phyloP scores from a whole-genome alignment of 2,329 filamentous ascomycete genomes.

The Fusarium beomiforme region DNA sequence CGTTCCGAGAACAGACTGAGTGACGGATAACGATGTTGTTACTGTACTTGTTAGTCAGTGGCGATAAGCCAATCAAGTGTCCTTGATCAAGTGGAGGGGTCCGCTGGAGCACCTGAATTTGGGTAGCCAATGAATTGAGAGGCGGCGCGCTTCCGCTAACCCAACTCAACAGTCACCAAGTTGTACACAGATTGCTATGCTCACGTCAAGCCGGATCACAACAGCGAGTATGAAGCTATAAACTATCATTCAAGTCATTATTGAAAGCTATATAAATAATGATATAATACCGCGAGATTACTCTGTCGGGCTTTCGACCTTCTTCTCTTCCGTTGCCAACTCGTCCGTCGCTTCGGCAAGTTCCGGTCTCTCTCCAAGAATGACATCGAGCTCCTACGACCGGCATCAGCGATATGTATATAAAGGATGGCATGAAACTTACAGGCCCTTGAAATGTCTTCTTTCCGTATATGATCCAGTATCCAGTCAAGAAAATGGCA shows the following conservation, averaged over 20 bases:
- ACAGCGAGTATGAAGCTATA: no score
- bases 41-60: neutral
- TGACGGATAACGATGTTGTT: neutral
- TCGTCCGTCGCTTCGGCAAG: constrained; percentile 14
- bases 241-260: neutral
- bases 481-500: constrained; percentile 9
- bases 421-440: rapidly evolving
- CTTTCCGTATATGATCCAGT: constrained; percentile 27
- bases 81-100: neutral
- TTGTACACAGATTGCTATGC: neutral
- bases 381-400: constrained; percentile 17
- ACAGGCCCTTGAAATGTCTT: constrained; percentile 35
- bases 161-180: neutral
- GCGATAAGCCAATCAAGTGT: neutral
- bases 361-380: constrained; percentile 18
- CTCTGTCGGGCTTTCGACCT: neutral
- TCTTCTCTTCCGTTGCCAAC: constrained; percentile 27
- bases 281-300: rapidly evolving
- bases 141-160: neutral
- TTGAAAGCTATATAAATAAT: rapidly evolving
- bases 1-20: neutral
- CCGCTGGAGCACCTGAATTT: neutral
- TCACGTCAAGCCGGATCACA: no score
- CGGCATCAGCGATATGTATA: neutral
- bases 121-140: neutral